A percentile compares a stretch with the other conserved stretches of the same genome.
These are phyloP conservation scores for Cladorrhinum samala DNA, from an alignment of 495 filamentous ascomycete genomes.

Conservation along the genomic window DNA sequence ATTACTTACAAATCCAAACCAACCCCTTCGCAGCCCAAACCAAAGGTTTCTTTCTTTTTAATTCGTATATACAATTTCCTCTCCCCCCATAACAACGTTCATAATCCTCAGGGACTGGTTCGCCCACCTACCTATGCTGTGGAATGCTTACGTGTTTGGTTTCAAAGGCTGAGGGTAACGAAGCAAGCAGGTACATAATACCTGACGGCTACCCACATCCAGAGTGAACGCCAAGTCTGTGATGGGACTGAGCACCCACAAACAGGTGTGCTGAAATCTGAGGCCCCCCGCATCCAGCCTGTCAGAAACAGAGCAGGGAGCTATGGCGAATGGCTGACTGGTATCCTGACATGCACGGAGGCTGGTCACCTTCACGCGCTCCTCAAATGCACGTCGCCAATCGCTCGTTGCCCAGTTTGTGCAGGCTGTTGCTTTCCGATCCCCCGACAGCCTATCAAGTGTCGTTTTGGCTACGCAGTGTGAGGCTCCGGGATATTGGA, in stretches of 20 bases:
- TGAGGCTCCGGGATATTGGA: conserved; percentile 19
- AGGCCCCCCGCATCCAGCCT: conserved; percentile 2
- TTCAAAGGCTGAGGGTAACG: background rate
- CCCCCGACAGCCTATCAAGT: conserved; percentile 11
- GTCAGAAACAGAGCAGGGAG: background rate
- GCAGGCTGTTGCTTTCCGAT: conserved; percentile 14
- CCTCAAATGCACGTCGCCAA: conserved; percentile 9
- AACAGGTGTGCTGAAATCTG: background rate
- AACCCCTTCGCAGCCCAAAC: no score
- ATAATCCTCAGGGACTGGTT: no score
- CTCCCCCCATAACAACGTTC: no score
- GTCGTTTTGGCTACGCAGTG: background rate
- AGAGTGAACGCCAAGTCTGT: conserved; percentile 17
- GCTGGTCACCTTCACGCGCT: background rate
- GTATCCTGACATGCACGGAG: conserved; percentile 6
- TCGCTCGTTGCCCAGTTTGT: conserved; percentile 22
- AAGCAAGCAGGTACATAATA: background rate
- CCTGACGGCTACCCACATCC: conserved; percentile 3
- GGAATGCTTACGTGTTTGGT: background rate
- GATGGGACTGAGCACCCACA: conserved; percentile 2
- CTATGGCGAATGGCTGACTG: conserved; percentile 13
- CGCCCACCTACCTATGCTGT: no score
- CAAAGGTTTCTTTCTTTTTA: no score
- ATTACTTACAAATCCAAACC: no score
- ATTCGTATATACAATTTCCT: no score